These are phyloP conservation scores for Boletus rufocinnamomeus DNA, from an alignment of 768 basidiomycete species.

Conservation along the genomic window DNA sequence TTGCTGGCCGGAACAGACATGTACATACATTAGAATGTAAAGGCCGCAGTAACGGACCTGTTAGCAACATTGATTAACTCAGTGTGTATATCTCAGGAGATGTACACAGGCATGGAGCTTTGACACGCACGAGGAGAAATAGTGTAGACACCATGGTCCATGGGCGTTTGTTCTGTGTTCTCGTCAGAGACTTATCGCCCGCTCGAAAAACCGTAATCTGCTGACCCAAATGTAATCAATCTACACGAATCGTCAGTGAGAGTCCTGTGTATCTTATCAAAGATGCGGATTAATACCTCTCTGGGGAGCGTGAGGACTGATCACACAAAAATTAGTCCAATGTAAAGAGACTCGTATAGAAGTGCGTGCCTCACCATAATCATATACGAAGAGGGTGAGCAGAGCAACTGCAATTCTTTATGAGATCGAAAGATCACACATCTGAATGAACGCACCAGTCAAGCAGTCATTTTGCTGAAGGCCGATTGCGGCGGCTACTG, in stretches of 20 bases:
- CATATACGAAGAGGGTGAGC: constrained; percentile 10
- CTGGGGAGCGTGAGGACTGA: constrained; percentile 10
- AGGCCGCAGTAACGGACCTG: constrained; percentile 19
- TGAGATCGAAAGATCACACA: neutral
- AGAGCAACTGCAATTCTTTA: constrained; percentile 1
- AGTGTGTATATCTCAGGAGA: neutral
- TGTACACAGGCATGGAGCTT: no score
- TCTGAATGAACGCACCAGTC: neutral
- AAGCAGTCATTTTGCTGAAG: constrained; percentile 9
- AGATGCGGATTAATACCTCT: constrained; percentile 1
- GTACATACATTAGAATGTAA: constrained; percentile 4
- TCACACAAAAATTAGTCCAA: neutral
- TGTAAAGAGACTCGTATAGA: neutral
- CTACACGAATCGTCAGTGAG: neutral
- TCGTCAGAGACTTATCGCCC: neutral
- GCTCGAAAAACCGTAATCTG: neutral
- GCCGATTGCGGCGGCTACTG: neutral
- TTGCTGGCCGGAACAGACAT: neutral
- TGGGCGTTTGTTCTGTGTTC: neutral
- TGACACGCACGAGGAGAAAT: neutral
- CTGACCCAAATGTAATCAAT: constrained; percentile 1
- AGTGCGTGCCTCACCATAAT: constrained; percentile 8
- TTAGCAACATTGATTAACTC: neutral
- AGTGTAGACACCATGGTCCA: neutral
- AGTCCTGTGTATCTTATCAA: neutral